Base-by-base conservation (phyloP, 1,284 basidiomycete species). In the Ganoderma multipileum region DNA sequence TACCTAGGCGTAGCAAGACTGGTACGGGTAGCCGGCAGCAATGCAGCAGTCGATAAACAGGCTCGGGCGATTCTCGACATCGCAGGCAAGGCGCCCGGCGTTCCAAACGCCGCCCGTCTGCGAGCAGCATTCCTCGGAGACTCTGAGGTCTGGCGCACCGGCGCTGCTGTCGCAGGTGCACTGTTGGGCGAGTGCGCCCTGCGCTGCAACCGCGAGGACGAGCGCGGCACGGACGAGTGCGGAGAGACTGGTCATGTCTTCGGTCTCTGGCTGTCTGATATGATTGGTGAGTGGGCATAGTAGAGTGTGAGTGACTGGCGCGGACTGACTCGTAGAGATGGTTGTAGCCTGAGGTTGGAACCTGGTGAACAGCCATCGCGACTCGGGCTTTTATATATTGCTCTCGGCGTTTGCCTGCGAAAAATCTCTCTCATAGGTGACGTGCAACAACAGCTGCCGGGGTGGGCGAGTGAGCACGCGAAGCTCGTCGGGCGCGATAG, bases 161-260 rank as follows among this genome's bases (percentile, higher is more conserved):
- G 47, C 20, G 47, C 12, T 11, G 20, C 7, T 1, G 47, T 50
- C 18, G 47, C 47, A 50, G 47, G 47, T 50, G 47, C 47, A 50
- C n/a, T 50, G 47, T 23, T 50, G 47, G 47, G 47, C 47, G 47
- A 50, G 47, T 18, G 47, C 47, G 11, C 47, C 47, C 47, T 50
- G 47, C 20, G 47, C 47, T 50, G 23, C 47, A 50, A 50, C 47
- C 47, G 47, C 47, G 47, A 50, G 47, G 47, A 50, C 9, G 47
- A 50, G 47, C 47, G 47, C 47, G 47, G 47, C 47, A 50, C 47
- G 47, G 47, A 50, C 47, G 47, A 50, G 47, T 50, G 47, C 47
- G 47, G 47, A 50, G 47, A 50, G 47, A 50, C n/a, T 50, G 47
- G n/a, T 23, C 47, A 50, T 50, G 47, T 23, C 47, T 50, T n/a